These are phyloP conservation scores for Dictyophora rubrovolvata DNA, from an alignment of 768 basidiomycete genomes.

Conservation along the genomic window DNA sequence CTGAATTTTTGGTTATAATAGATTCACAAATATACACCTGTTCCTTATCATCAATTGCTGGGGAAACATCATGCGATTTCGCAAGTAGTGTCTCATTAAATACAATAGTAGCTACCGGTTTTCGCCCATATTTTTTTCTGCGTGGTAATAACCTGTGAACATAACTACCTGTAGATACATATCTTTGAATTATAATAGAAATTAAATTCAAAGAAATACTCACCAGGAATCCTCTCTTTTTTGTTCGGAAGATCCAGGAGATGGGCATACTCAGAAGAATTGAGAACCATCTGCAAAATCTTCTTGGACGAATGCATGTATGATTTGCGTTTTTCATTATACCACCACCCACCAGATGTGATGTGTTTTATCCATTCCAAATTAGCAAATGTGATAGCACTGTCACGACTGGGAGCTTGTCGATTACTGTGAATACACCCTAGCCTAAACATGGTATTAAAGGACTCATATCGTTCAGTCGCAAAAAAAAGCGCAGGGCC, in stretches of 20 bases:
- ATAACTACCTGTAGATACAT: no score
- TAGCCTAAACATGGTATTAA: conserved; percentile 21
- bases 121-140: no score
- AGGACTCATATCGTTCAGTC: conserved; percentile 34
- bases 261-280: not conserved
- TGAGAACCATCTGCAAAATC: not conserved
- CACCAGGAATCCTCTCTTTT: not conserved
- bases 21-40: no score
- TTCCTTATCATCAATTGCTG: no score
- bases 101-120: no score
- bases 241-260: not conserved
- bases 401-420: conserved; percentile 21
- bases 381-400: not conserved
- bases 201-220: not conserved
- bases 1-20: no score
- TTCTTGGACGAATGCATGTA: not conserved
- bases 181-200: no score
- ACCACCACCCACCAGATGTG: not conserved
- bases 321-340: not conserved
- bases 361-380: not conserved
- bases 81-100: no score
- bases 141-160: no score
- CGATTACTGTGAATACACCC: conserved; percentile 20
- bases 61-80: no score
- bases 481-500: conserved; percentile 35